These are phyloP conservation scores for Middelhovenomyces tepae DNA, from an alignment of 805 yeast species.

Conservation along the genomic window DNA sequence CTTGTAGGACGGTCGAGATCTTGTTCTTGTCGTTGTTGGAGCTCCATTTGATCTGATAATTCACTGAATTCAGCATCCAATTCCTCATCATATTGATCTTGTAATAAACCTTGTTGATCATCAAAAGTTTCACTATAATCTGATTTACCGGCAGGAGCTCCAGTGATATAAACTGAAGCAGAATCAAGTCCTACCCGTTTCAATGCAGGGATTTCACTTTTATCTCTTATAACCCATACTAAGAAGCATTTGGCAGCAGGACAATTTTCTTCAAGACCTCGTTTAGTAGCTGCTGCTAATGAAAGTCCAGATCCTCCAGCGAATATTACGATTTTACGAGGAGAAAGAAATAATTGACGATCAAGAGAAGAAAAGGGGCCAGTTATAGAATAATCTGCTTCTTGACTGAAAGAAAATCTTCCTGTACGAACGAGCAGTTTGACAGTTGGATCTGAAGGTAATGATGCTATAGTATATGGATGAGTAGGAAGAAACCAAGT, in stretches of 20 bases:
- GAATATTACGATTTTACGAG: conserved; percentile 38
- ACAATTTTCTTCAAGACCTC: conserved; percentile 65
- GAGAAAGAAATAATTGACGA: conserved; percentile 37
- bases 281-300: conserved; percentile 72
- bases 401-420: conserved; percentile 21
- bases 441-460: conserved; percentile 38
- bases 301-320: conserved; percentile 77
- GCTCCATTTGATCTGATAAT: neutral
- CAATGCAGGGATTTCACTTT: conserved; percentile 67
- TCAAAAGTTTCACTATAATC: conserved; percentile 7
- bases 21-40: neutral
- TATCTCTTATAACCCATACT: conserved; percentile 80
- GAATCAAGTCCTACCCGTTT: conserved; percentile 52
- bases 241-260: conserved; percentile 61
- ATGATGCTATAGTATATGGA: conserved; percentile 42
- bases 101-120: conserved; percentile 3
- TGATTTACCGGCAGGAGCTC: conserved; percentile 16
- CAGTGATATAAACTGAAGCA: conserved; percentile 42
- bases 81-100: neutral
- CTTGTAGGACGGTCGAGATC: neutral
- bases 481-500: conserved; percentile 36
- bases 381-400: conserved; percentile 26
- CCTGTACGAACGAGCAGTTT: conserved; percentile 31
- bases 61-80: neutral
- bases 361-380: conserved; percentile 32